Base-by-base conservation (phyloP, 306 rosid genomes). In the Ochetophila trinervis region DNA sequence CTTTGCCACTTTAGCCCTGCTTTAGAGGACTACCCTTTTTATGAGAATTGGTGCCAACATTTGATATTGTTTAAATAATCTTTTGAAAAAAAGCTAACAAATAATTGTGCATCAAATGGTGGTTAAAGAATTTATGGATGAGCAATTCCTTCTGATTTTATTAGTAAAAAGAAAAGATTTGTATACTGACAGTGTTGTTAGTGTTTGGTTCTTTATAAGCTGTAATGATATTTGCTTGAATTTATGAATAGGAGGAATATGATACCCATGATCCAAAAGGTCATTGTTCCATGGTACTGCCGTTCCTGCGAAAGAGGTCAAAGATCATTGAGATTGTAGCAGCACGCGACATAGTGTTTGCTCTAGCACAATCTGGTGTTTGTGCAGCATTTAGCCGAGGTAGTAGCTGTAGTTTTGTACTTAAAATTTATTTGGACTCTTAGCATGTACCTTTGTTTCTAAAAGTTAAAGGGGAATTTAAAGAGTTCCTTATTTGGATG, bases 381-480 rank as follows among this genome's bases (percentile, higher is more conserved):
- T 88, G 96, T 88, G 97, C 97, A 24, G 97, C 95, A 42, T 91
- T 88, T 72, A 91, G 93, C 67, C 69, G 93, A 80, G 97, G 97
- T 89, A 75, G 53, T 60, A 34, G 27, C 10, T 58, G 20, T 47
- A 61, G 18, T 65, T 18, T 16, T 37, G 21, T 56, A 42, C 63
- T 42, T 16, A 4, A 62, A 20, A 35, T 53, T 40, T 10, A 40
- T 40, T 40, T 50, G 20, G 20, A 50, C 11, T 3, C 22, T 19
- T 17, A 19, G 44, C 12, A 23, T 30, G 34, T 65, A 53, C 19
- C 34, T 60, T 47, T 56, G 71, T 24, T 4, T 63, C 52, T 35
- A 59, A 61, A 69, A 80, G 47, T 76, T 34, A 63, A 76, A 34
- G 53, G 58, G 48, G 53, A 53, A 61, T 53, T 8, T 52, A 59